Percentiles rank a stretch among this genome's conserved stretches.
Conservation (phyloP, 331 rosid genomes). For the Acacia pycnantha region DNA sequence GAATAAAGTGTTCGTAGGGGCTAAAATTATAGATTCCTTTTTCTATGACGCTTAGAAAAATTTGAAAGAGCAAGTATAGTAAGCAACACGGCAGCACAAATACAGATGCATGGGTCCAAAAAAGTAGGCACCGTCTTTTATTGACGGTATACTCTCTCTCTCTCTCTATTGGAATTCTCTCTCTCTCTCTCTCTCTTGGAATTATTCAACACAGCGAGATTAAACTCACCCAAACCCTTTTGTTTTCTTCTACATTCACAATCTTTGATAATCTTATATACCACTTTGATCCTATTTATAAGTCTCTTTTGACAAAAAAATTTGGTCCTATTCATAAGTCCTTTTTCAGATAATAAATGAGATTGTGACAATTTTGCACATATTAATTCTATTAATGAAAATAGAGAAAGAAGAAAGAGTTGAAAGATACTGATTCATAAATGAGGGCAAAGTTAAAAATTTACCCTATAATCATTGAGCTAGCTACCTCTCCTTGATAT, state of each 20-base stretch:
- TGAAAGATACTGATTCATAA: no score
- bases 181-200: background rate
- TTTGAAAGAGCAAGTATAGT: constrained; percentile 44
- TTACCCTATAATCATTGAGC: no score
- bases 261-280: constrained; percentile 31
- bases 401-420: no score
- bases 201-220: constrained; percentile 28
- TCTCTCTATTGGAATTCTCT: no score
- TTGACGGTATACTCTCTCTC: constrained; percentile 41
- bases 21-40: constrained; percentile 15
- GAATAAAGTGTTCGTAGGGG: constrained; percentile 7
- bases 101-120: constrained; percentile 50
- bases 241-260: constrained; percentile 29
- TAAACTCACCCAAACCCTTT: background rate
- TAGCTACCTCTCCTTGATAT: no score
- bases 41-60: constrained; percentile 41
- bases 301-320: no score
- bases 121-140: constrained; percentile 90
- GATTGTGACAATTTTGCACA: no score
- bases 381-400: no score
- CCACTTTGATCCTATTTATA: no score
- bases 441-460: no score
- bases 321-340: no score
- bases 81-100: constrained; percentile 61
- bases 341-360: no score